phyloP scores from a whole-genome alignment of 116 monocot species.

The Trichopus zeylanicus region DNA sequence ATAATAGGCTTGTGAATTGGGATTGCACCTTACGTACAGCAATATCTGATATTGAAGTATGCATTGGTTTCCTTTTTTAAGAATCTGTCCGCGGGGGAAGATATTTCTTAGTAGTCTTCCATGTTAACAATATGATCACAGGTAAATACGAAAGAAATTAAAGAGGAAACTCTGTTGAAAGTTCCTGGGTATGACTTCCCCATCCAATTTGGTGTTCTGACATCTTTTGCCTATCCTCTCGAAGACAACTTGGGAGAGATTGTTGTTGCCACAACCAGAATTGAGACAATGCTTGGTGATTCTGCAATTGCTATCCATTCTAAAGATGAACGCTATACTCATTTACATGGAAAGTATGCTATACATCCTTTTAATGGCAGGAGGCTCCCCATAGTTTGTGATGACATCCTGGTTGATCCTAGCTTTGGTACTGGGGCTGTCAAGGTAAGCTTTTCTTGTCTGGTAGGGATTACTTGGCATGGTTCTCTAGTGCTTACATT shows the following conservation, averaged over 20 bases:
- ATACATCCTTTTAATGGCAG: constrained; percentile 89
- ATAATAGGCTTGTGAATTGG: constrained; percentile 95
- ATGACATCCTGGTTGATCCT: constrained; percentile 77
- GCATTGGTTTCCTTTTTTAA: background rate
- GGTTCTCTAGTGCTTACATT: too few relatives aligned
- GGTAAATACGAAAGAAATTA: constrained; percentile 88
- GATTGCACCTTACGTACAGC: constrained; percentile 89
- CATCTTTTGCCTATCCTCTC: constrained; percentile 84
- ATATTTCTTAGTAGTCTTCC: background rate
- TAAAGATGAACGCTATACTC: constrained; percentile 61
- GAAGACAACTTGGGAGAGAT: constrained; percentile 76
- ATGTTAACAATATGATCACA: constrained; percentile 8
- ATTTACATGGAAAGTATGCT: constrained; percentile 85
- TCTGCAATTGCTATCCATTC: constrained; percentile 94
- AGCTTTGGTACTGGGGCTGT: constrained; percentile 94
- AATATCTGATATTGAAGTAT: constrained; percentile 97
- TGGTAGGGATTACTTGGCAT: background rate
- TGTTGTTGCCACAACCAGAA: constrained; percentile 89
- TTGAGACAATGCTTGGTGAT: constrained; percentile 99
- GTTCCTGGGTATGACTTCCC: constrained; percentile 70
- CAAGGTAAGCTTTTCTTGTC: constrained; percentile 43
- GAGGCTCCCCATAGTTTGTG: constrained; percentile 77
- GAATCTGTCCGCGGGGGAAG: background rate
- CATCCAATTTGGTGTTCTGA: constrained; percentile 79
- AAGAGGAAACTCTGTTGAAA: constrained; percentile 57